Base-by-base conservation (phyloP, 495 filamentous ascomycete species). In the Thermochaetoides thermophila region DNA sequence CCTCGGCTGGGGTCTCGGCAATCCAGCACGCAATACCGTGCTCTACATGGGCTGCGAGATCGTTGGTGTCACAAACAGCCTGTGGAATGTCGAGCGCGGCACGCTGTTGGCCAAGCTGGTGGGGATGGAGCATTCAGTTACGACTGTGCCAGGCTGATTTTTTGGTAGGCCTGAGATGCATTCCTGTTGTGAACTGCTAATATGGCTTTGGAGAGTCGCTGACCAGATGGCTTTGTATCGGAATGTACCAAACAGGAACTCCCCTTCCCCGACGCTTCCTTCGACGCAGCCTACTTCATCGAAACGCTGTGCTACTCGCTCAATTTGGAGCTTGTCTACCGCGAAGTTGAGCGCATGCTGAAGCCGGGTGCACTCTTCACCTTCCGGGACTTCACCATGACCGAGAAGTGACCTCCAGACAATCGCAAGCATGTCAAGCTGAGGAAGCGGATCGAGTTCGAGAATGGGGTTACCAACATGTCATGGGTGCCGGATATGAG, bases 371-470 rank as follows among this genome's bases (percentile, higher is more conserved):
- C 31, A 18, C 35, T 30, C 5, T 42, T 42, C 13, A 36, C 43
- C 1, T 36, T 42, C 7, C 31, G 35, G 9, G 43, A 46, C 32
- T 46, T 31, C 15, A 32, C 38, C 39, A 46, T 46, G 43, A 46
- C 43, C 21, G 39, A 46, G 17, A 42, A 31, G 32, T 46, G 40
- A 11, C 39, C 39, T 25, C 38, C 28, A 17, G 19, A 14, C 17
- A 23, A 18, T 9, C n/a, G 16, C 4, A 32, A 46, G 21, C 39
- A 46, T 11, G 22, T 21, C 26, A 36, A 36, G 32, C 22, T 46
- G 13, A 31, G 43, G 18, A 46, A 46, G 25, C 39, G 39, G 39
- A 28, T 46, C 24, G 43, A 46, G 32, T 46, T 41, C 17, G 43
- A 39, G 3, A 42, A 46, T 21, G 43, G 39, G 17, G 27, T 46